Evolutionary conservation across 208 protist genomes (phyloP).

Genomic region (Leishmania turanica): DNA sequence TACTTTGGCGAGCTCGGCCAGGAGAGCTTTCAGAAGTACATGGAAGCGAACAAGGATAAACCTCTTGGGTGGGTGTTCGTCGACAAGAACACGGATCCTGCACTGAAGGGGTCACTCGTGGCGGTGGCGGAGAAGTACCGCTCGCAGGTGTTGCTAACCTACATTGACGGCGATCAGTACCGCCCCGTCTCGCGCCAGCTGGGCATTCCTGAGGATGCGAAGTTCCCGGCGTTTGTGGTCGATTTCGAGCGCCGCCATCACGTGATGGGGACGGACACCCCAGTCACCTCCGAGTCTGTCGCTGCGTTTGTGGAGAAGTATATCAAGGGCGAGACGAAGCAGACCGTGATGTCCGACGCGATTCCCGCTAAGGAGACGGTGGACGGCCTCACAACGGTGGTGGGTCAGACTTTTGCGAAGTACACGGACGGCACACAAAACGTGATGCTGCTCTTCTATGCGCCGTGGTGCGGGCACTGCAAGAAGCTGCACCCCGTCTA

Average conservation of each 20-base stretch:
- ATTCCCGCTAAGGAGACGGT: conserved; percentile 70
- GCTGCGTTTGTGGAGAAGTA: conserved; percentile 59
- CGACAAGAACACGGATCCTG: conserved; percentile 28
- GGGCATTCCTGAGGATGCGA: conserved; percentile 52
- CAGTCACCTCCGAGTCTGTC: conserved; percentile 50
- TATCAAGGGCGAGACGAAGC: conserved; percentile 47
- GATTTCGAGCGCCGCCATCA: conserved; percentile 51
- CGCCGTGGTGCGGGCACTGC: conserved; percentile 98
- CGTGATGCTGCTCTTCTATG: conserved; percentile 96
- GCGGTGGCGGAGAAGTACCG: conserved; percentile 77
- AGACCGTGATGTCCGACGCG: conserved; percentile 57
- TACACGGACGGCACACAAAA: conserved; percentile 71
- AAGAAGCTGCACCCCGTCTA: conserved; percentile 89
- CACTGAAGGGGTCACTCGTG: conserved; percentile 33
- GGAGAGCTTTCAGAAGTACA: conserved; percentile 70
- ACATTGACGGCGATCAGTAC: conserved; percentile 75
- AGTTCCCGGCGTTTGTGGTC: conserved; percentile 83
- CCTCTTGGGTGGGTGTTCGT: conserved; percentile 82
- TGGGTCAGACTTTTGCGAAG: conserved; percentile 60
- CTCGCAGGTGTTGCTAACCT: conserved; percentile 72
- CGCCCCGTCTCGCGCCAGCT: conserved; percentile 62
- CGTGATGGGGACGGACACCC: conserved; percentile 46
- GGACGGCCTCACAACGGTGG: conserved; percentile 83
- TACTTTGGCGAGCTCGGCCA: conserved; percentile 77
- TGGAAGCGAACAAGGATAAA: conserved; percentile 34